Conservation (phyloP, 1,284 basidiomycete species). For the Puccinia novopanici region DNA sequence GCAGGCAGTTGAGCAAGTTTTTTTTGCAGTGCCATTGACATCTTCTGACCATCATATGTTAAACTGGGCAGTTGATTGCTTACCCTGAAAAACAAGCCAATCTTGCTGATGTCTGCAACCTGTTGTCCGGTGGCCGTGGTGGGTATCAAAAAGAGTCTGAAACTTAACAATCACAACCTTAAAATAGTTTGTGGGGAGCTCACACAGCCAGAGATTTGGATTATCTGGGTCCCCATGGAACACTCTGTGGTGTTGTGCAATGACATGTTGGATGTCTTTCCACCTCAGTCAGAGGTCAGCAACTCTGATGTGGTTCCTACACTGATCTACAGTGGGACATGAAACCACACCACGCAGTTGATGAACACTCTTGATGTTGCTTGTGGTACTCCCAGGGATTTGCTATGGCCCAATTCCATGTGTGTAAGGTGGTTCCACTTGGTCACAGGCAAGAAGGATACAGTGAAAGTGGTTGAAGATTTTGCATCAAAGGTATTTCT, state of each 20-base stretch:
- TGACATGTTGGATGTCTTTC: not conserved
- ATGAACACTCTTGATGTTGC: not conserved
- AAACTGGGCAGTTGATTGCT: conserved; percentile 1
- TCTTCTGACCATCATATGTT: conserved; percentile 7
- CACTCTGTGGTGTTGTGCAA: not conserved
- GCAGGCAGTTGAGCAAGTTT: no score
- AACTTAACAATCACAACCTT: not conserved
- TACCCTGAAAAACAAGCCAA: not conserved
- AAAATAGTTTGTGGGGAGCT: not conserved
- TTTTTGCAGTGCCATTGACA: no score
- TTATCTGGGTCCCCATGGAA: not conserved
- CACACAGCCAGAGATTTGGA: not conserved
- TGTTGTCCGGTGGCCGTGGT: not conserved
- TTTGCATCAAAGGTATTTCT: not conserved
- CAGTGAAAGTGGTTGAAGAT: not conserved
- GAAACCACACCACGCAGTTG: not conserved
- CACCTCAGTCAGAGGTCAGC: not conserved
- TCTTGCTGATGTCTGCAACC: conserved; percentile 27
- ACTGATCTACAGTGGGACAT: no score
- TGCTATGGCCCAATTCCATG: not conserved
- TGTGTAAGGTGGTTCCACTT: not conserved
- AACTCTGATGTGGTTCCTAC: not conserved
- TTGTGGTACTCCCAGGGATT: not conserved
- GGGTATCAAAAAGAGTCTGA: not conserved
- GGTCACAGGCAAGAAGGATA: not conserved